A percentile compares a stretch with the other conserved stretches of the same genome.
phyloP scores from a whole-genome alignment of 2,329 filamentous ascomycete species.

The Ascochyta fabae region DNA sequence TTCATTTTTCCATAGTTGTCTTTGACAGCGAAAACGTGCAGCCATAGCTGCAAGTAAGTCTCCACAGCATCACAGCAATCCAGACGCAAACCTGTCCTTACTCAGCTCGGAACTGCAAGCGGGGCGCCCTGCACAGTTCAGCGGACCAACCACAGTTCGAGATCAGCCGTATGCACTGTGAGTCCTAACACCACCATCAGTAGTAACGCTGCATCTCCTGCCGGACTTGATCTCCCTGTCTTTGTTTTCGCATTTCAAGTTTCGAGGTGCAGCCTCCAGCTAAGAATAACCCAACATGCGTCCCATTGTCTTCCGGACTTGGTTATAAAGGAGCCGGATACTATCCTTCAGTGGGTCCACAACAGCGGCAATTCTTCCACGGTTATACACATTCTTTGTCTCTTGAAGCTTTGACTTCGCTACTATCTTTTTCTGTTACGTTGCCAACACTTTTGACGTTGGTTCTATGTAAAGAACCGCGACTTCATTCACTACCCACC shows the following conservation, averaged over 20 bases:
- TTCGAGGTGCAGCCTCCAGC: background rate
- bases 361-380: background rate
- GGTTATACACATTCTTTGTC: background rate
- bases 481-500: slow-evolving; percentile 1
- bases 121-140: background rate
- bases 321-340: background rate
- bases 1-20: background rate
- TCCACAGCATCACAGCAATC: background rate
- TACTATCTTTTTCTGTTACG: background rate
- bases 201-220: slow-evolving; percentile 10
- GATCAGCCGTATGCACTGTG: slow-evolving; percentile 2
- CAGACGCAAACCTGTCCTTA: background rate
- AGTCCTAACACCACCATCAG: slow-evolving; percentile 11
- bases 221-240: slow-evolving; percentile 10
- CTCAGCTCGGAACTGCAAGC: background rate
- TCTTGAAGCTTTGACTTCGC: background rate
- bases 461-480: background rate
- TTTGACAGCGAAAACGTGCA: background rate
- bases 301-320: background rate
- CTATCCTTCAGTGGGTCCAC: background rate
- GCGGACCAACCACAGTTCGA: slow-evolving; percentile 18
- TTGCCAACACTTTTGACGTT: background rate
- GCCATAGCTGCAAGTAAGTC: background rate
- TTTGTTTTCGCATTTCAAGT: slow-evolving; percentile 1
- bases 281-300: background rate